Conservation (phyloP, 2,329 filamentous ascomycete species). For the Tolypocladium capitatum region DNA sequence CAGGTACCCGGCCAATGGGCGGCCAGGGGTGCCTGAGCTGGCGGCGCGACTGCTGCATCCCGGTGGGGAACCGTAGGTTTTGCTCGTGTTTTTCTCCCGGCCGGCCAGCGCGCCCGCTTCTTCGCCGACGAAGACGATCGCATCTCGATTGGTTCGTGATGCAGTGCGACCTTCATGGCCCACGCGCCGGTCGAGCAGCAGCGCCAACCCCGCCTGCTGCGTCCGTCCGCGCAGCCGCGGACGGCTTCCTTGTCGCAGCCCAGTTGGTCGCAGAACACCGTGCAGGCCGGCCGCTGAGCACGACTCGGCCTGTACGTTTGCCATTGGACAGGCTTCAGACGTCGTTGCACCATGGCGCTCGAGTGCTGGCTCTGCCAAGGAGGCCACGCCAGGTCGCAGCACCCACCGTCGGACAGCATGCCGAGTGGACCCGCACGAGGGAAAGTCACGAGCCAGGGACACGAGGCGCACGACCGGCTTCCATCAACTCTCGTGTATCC, state of each 20-base stretch:
- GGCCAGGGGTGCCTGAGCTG: conserved; percentile 11
- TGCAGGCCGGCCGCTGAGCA: not conserved
- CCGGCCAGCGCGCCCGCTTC: not conserved
- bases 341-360: not conserved
- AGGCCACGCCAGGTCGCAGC: not conserved
- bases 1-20: conserved; percentile 18
- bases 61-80: not conserved
- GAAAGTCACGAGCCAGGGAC: not conserved
- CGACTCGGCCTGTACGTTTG: not conserved
- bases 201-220: not conserved
- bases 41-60: not conserved
- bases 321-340: not conserved
- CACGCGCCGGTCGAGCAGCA: not conserved
- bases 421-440: not conserved
- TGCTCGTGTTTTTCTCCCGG: not conserved
- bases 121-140: not conserved
- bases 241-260: not conserved
- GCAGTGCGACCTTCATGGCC: not conserved
- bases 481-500: not conserved
- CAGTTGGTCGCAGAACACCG: not conserved
- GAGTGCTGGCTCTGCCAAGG: not conserved
- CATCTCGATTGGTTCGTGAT: not conserved
- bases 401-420: not conserved
- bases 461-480: not conserved
- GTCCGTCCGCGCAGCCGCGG: not conserved